Percentiles rank a stretch among this genome's conserved stretches.
These are phyloP conservation scores for Hypocrella siamensis DNA, from an alignment of 2,329 filamentous ascomycete genomes.

Conservation along the genomic window DNA sequence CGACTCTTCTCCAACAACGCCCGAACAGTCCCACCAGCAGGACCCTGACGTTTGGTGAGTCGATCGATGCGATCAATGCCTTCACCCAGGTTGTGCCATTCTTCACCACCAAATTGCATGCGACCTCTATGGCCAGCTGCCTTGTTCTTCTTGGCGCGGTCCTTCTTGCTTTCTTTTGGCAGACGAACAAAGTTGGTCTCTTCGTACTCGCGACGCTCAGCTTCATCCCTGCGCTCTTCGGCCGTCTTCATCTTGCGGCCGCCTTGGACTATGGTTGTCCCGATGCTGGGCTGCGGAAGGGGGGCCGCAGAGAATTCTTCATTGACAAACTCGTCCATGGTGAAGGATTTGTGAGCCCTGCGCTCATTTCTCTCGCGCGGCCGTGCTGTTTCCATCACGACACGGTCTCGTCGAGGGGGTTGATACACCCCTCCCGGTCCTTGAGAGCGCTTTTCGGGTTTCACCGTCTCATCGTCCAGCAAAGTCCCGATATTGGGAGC, in stretches of 20 bases:
- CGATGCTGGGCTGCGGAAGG: conserved; percentile 75
- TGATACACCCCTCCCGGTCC: conserved; percentile 60
- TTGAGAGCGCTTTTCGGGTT: conserved; percentile 13
- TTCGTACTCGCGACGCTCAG: conserved; percentile 73
- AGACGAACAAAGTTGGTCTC: conserved; percentile 83
- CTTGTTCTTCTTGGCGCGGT: conserved; percentile 48
- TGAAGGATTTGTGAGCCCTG: conserved; percentile 56
- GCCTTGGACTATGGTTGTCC: conserved; percentile 67
- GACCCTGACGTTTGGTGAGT: conserved; percentile 56
- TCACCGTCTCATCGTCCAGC: conserved; percentile 16
- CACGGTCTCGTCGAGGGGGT: conserved; percentile 77
- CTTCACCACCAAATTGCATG: conserved; percentile 75
- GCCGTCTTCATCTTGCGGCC: conserved; percentile 69
- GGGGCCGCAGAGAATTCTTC: conserved; percentile 74
- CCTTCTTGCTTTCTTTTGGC: conserved; percentile 79
- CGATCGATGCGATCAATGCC: conserved; percentile 76
- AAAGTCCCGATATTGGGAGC: conserved; percentile 17
- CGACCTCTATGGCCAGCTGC: conserved; percentile 31
- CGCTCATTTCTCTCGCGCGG: conserved; percentile 42
- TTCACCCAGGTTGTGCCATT: conserved; percentile 75
- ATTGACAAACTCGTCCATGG: conserved; percentile 82
- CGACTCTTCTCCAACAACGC: conserved; percentile 68
- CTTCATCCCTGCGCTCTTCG: conserved; percentile 60
- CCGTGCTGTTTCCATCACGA: conserved; percentile 61
- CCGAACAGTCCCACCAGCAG: conserved; percentile 36